Conservation (phyloP, 768 basidiomycete genomes). For the Porpolomopsis calyptriformis region DNA sequence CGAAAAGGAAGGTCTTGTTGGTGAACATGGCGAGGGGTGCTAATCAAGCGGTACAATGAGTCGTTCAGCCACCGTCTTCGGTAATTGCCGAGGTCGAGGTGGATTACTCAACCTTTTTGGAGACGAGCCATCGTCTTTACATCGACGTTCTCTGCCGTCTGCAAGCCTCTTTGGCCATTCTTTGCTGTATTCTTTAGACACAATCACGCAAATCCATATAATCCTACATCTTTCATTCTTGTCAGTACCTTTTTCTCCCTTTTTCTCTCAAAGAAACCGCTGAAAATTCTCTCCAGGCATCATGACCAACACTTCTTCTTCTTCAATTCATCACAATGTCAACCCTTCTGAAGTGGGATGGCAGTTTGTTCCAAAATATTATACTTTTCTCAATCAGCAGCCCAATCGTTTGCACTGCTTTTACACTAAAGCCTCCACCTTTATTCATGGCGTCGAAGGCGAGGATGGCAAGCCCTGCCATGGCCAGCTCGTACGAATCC, state of each 20-base stretch:
- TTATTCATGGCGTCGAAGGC: constrained; percentile 95
- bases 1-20: constrained; percentile 30
- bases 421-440: constrained; percentile 96
- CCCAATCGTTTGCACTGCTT: constrained; percentile 96
- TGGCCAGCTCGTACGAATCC: constrained; percentile 74
- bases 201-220: constrained; percentile 18
- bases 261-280: background rate
- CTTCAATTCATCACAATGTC: constrained; percentile 45
- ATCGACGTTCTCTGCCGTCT: constrained; percentile 21
- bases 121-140: constrained; percentile 3
- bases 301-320: constrained; percentile 20
- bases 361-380: constrained; percentile 99
- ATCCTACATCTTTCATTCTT: constrained; percentile 21
- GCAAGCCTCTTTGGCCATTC: constrained; percentile 17
- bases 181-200: constrained; percentile 28
- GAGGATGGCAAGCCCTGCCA: constrained; percentile 84
- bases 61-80: constrained; percentile 3
- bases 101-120: background rate
- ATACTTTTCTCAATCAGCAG: constrained; percentile 97
- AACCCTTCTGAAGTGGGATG: constrained; percentile 94
- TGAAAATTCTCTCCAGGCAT: constrained; percentile 9
- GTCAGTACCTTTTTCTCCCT: background rate
- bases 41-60: background rate
- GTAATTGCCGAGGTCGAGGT: constrained; percentile 1
- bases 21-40: constrained; percentile 19